Base-by-base conservation (phyloP, 2,329 filamentous ascomycete species). In the Ascochyta koolunga region DNA sequence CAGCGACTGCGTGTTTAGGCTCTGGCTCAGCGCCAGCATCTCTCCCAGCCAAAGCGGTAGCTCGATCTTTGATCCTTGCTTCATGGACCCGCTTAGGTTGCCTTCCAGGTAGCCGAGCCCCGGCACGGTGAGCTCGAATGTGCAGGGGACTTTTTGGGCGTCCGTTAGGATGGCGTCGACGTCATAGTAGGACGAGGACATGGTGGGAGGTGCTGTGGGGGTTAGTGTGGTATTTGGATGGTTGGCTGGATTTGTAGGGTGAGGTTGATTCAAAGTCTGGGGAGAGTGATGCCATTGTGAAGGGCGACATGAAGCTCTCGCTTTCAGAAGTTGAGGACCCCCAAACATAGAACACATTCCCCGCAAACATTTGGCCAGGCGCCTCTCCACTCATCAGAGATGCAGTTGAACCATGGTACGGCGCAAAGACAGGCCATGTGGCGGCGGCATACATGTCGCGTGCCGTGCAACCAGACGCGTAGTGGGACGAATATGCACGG, bases 21-120 rank as follows among this genome's bases (percentile, higher is more conserved):
- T 69, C 49, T 74, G 69, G 43, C 70, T 70, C 38, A 96, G 84
- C 25, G 91, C 90, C 46, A 99, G 89, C 84, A 97, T 93, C 75
- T 96, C 91, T 63, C 89, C 92, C 11, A 99, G 86, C 95, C 95
- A 99, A 62, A 98, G 83, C 2, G 95, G 95, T 1, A 98, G 86
- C 58, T 89, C 85, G 40, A 98, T 82, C 37, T 88, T 86, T 0
- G 91, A 93, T 56, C 90, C 90, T 49, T 87, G 78, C 74, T 93
- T 95, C 66, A 98, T 87, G 67, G 84, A 82, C 61, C 82, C 82
- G 39, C 82, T 83, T 21, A 89, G 83, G 69, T 91, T 93, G 68
- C 92, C 92, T 77, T 96, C 92, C 55, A 99, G 83, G 73, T 96
- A 91, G 63, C 93, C 93, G 39, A 98, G 85, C 51, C 90, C 87